These are phyloP conservation scores for Dictyostelium gargantuum DNA, from an alignment of 208 protist species.

Conservation along the genomic window DNA sequence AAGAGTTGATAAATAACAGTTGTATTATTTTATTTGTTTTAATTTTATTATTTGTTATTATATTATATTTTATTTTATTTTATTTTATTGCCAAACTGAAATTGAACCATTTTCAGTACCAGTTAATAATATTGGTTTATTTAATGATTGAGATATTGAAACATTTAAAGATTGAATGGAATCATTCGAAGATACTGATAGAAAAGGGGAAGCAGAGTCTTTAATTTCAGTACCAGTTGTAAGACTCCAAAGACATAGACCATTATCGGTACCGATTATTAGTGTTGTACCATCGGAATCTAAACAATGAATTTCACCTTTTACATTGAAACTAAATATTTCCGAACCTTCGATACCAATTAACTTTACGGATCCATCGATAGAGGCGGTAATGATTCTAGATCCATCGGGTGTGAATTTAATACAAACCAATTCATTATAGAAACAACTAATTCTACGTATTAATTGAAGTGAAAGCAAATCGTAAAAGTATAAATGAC, in stretches of 20 bases:
- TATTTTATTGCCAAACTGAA: not conserved
- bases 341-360: conserved; percentile 49
- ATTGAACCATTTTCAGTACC: conserved; percentile 1
- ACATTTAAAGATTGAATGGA: conserved; percentile 17
- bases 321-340: not conserved
- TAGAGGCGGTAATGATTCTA: not conserved
- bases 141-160: not conserved
- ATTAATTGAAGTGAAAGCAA: not conserved
- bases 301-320: conserved; percentile 44
- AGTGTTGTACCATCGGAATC: conserved; percentile 48
- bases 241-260: conserved; percentile 35
- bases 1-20: too few species aligned
- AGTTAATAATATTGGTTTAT: not conserved
- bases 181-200: not conserved
- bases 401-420: conserved; percentile 26
- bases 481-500: conserved; percentile 14
- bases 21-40: too few species aligned
- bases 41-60: too few species aligned
- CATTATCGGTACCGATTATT: not conserved
- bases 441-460: not conserved
- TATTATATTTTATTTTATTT: not conserved
- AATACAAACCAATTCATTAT: not conserved
- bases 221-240: conserved; percentile 37
- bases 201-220: not conserved
- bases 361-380: not conserved